Percentiles rank a stretch among this genome's conserved stretches.
phyloP scores from a whole-genome alignment of 2,329 filamentous ascomycete genomes.

The Chrysosporium keratinophilum region DNA sequence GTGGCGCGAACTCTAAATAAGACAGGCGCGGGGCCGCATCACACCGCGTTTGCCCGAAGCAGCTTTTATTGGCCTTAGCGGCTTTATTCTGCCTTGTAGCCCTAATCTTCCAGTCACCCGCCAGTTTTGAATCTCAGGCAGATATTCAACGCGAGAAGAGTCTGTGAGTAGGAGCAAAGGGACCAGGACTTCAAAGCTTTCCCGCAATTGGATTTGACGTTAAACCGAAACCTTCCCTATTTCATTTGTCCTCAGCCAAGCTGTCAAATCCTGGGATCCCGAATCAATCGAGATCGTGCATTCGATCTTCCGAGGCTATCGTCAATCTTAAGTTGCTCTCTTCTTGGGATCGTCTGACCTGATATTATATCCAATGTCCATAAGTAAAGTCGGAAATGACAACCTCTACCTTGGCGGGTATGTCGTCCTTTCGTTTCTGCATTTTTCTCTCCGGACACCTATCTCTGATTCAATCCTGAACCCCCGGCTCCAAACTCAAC shows the following conservation, averaged over 20 bases:
- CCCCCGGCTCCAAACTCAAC: neutral
- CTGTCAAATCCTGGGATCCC: neutral
- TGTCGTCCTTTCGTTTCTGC: conserved; percentile 17
- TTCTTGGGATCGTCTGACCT: neutral
- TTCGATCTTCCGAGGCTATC: neutral
- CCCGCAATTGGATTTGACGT: neutral
- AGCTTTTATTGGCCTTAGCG: too few relatives aligned
- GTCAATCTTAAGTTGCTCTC: neutral
- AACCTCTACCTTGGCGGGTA: conserved; percentile 74
- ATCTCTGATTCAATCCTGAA: neutral
- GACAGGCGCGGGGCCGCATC: too few relatives aligned
- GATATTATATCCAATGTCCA: conserved; percentile 23
- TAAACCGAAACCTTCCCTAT: neutral
- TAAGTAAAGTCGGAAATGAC: conserved; percentile 59
- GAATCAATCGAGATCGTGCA: neutral
- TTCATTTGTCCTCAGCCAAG: neutral
- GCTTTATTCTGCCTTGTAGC: too few relatives aligned
- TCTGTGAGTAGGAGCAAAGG: neutral
- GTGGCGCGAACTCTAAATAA: too few relatives aligned
- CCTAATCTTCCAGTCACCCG: too few relatives aligned
- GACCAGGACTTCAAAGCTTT: neutral
- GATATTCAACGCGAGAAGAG: too few relatives aligned
- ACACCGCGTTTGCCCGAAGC: too few relatives aligned
- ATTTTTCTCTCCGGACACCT: neutral
- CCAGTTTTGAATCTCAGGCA: too few relatives aligned